Base-by-base conservation (phyloP, 148 eudicot genomes). In the Silene conica region DNA sequence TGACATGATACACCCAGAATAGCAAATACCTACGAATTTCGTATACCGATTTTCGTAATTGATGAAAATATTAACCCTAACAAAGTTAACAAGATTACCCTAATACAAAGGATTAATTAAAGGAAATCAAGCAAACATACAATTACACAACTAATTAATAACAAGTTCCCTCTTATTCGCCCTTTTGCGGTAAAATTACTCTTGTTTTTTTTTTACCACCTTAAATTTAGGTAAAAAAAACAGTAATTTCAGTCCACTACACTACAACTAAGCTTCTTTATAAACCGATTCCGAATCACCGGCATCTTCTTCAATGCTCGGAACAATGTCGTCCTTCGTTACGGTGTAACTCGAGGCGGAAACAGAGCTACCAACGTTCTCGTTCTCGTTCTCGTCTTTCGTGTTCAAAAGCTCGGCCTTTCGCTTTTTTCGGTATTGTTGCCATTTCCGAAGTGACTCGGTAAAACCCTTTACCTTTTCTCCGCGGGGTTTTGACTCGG, bases 371-470 rank as follows among this genome's bases (percentile, higher is more conserved):
- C 72, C 26, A 7, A 31, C 11, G 60, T 54, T 69, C 78, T 77
- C 43, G 43, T 0, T 41, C 34, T 0, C n/a, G 11, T 1, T 63
- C 6, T 62, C 66, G 7, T 25, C 66, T 63, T 26, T 19, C 68
- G 57, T 72, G 2, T 76, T 81, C 65, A 81, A 63, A 18, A 85
- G 78, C 77, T 80, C 90, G 0, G 88, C 92, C 74, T 85, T 91
- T 74, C 94, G 84, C 81, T 86, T 88, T 76, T 77, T 83, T 62
- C 98, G 77, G 15, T 82, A 83, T 28, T 76, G 78, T 60, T 84
- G 84, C 98, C 94, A 89, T 73, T 79, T 86, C 74, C 83, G 82
- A 71, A 89, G 60, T 4, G 85, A 66, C 74, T 84, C 88, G 16
- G 86, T 79, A 54, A 74, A 71, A 63, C 84, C 92, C 21, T 73